phyloP scores from a whole-genome alignment of 2,329 filamentous ascomycete species.

The Talaromyces islandicus region DNA sequence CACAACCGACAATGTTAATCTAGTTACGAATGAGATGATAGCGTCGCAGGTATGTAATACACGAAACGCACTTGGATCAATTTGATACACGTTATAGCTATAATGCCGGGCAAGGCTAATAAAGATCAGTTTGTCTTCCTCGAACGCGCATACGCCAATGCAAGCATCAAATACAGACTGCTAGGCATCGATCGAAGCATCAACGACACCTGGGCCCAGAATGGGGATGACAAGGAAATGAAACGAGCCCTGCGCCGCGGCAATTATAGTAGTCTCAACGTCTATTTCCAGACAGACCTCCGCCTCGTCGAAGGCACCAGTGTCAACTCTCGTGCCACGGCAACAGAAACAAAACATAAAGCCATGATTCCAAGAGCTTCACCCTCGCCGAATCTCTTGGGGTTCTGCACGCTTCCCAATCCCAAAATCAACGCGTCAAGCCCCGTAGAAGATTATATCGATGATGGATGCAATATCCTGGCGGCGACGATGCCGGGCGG shows the following conservation, averaged over 20 bases:
- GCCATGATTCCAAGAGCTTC: slow-evolving; percentile 18
- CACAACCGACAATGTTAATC: slow-evolving; percentile 20
- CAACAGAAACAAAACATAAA: slow-evolving; percentile 6
- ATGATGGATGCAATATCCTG: slow-evolving; percentile 53
- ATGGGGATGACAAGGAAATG: slow-evolving; percentile 44
- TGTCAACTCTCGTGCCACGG: slow-evolving; percentile 14
- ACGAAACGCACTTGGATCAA: background rate
- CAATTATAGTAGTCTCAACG: slow-evolving; percentile 49
- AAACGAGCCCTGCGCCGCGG: slow-evolving; percentile 50
- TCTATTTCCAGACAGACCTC: slow-evolving; percentile 56
- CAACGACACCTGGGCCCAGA: slow-evolving; percentile 52
- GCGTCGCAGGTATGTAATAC: slow-evolving; percentile 25
- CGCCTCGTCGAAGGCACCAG: slow-evolving; percentile 18
- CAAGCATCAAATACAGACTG: slow-evolving; percentile 46
- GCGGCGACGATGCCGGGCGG: slow-evolving; percentile 53
- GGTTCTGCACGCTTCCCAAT: slow-evolving; percentile 48
- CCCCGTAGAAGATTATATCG: slow-evolving; percentile 36
- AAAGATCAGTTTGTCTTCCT: slow-evolving; percentile 26
- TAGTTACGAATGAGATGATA: slow-evolving; percentile 29
- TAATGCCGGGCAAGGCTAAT: too few species aligned
- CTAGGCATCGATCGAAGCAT: slow-evolving; percentile 44
- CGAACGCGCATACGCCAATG: slow-evolving; percentile 41
- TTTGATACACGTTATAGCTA: too few species aligned
- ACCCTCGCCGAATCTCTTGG: slow-evolving; percentile 37
- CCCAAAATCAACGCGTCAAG: slow-evolving; percentile 34